These are phyloP conservation scores for Tylopilus sp. DNA, from an alignment of 1,284 basidiomycete genomes.

Conservation along the genomic window DNA sequence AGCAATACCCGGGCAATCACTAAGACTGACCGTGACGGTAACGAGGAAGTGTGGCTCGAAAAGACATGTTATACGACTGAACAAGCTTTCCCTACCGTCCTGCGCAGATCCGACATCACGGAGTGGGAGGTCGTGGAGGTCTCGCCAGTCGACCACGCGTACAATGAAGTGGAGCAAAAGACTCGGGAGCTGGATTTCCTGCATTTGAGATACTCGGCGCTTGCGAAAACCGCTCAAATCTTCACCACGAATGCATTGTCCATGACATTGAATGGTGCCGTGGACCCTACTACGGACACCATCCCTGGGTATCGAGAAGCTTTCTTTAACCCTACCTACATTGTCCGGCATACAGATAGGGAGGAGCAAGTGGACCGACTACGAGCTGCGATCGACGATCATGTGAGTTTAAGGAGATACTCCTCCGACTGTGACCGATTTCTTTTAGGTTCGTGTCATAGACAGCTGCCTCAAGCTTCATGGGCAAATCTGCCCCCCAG, in stretches of 20 bases:
- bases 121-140: constrained; percentile 73
- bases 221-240: constrained; percentile 71
- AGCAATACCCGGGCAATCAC: constrained; percentile 71
- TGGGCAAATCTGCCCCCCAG: constrained; percentile 75
- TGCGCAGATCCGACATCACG: constrained; percentile 88
- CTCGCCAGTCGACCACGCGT: constrained; percentile 82
- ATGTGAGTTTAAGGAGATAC: constrained; percentile 45
- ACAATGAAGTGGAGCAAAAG: constrained; percentile 76
- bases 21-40: constrained; percentile 56
- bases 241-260: constrained; percentile 82
- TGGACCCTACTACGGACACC: constrained; percentile 78
- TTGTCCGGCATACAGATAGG: constrained; percentile 67
- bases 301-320: constrained; percentile 73
- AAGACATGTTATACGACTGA: constrained; percentile 86
- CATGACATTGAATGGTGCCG: constrained; percentile 83
- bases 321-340: constrained; percentile 75
- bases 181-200: constrained; percentile 73
- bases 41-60: constrained; percentile 83
- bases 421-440: not conserved
- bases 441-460: constrained; percentile 67
- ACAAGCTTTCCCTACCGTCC: constrained; percentile 88
- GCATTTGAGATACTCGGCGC: constrained; percentile 66
- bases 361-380: constrained; percentile 69
- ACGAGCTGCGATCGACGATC: constrained; percentile 73
- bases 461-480: constrained; percentile 83